Conservation (phyloP, 192 early-diverging fungal genomes). For the Coemansia sp. region DNA sequence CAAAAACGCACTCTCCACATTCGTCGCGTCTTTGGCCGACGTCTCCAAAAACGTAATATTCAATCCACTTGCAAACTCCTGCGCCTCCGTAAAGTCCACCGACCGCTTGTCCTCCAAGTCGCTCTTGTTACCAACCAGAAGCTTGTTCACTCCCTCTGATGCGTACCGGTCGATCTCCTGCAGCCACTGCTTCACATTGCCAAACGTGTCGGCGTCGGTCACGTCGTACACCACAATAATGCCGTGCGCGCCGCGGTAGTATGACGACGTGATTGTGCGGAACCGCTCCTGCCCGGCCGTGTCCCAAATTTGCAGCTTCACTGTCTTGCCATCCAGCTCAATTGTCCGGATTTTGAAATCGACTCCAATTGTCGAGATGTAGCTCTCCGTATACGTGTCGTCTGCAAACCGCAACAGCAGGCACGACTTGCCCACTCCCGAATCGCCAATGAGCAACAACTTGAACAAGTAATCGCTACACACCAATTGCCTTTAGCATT, state of each 20-base stretch:
- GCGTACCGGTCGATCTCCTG: slow-evolving; percentile 99
- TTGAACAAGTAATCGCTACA: slow-evolving; percentile 98
- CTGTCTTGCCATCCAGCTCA: slow-evolving; percentile 97
- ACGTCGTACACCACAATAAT: slow-evolving; percentile 99
- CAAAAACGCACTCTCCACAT: slow-evolving; percentile 99
- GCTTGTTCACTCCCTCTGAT: slow-evolving; percentile 95
- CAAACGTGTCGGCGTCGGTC: slow-evolving; percentile 92
- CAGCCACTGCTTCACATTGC: slow-evolving; percentile 97
- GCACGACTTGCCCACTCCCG: slow-evolving; percentile 97
- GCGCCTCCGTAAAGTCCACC: slow-evolving; percentile 66
- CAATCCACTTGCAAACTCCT: slow-evolving; percentile 91
- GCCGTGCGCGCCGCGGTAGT: slow-evolving; percentile 97
- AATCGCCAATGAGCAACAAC: slow-evolving; percentile 97
- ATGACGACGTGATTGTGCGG: slow-evolving; percentile 97
- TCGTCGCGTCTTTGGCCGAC: slow-evolving; percentile 94
- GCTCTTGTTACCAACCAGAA: slow-evolving; percentile 98
- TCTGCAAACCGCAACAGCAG: slow-evolving; percentile 96
- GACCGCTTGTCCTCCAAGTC: slow-evolving; percentile 93
- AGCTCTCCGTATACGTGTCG: slow-evolving; percentile 98
- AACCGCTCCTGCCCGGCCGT: slow-evolving; percentile 99
- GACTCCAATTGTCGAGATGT: slow-evolving; percentile 98
- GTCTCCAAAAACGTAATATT: slow-evolving; percentile 96
- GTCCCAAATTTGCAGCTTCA: slow-evolving; percentile 99
- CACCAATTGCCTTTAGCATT: background rate
- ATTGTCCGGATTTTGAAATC: slow-evolving; percentile 99